These are phyloP conservation scores for Arthrobotrys conoides DNA, from an alignment of 2,329 filamentous ascomycete species.

Conservation along the genomic window DNA sequence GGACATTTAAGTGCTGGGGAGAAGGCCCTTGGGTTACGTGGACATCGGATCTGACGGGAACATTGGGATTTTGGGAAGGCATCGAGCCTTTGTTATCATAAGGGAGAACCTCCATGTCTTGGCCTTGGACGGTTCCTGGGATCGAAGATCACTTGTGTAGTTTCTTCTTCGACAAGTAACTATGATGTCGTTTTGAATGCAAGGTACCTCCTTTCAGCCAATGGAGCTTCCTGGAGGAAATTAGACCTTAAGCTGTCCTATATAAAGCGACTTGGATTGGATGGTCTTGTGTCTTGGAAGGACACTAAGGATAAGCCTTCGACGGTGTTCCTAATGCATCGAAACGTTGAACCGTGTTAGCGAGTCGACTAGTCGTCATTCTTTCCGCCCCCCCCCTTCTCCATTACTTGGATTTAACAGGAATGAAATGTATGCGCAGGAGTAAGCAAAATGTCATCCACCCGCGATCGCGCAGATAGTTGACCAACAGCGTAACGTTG, in stretches of 20 bases:
- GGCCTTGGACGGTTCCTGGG: conserved; percentile 24
- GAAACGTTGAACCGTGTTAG: conserved; percentile 40
- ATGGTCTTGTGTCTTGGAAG: conserved; percentile 21
- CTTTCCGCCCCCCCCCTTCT: conserved; percentile 9
- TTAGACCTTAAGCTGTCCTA: background rate
- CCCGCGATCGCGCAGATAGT: conserved; percentile 43
- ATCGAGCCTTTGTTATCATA: conserved; percentile 59
- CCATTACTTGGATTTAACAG: conserved; percentile 12
- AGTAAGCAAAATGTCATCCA: conserved; percentile 12
- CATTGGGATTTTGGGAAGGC: conserved; percentile 39
- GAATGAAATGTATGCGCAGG: conserved; percentile 2
- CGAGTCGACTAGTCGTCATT: conserved; percentile 38
- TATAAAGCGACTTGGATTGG: conserved; percentile 38
- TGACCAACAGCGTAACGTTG: conserved; percentile 47
- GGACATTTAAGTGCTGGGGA: conserved; percentile 56
- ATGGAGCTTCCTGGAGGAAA: background rate
- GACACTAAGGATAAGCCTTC: conserved; percentile 15
- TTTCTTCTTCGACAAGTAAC: conserved; percentile 30
- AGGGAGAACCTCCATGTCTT: conserved; percentile 47
- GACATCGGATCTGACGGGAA: conserved; percentile 43
- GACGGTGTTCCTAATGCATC: conserved; percentile 23
- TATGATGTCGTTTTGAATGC: conserved; percentile 57
- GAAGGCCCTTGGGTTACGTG: conserved; percentile 48
- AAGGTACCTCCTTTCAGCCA: conserved; percentile 42
- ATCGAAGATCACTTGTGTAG: conserved; percentile 41